Conservation (phyloP, 371 early-diverging fungal genomes). For the Basidiobolus meristosporus region DNA sequence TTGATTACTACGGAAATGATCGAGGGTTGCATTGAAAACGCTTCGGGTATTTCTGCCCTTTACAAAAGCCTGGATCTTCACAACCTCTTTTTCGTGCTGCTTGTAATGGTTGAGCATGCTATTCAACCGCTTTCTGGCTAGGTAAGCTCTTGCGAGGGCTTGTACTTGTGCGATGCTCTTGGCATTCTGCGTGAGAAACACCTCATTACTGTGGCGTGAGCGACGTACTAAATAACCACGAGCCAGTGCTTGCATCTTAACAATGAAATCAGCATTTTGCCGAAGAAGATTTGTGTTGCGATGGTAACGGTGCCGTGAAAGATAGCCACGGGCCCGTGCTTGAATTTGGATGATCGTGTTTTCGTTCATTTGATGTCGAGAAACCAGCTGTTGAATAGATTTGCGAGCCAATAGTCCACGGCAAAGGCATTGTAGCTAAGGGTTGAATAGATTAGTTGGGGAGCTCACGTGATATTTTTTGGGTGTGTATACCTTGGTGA, state of each 20-base stretch:
- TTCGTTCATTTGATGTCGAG: background rate
- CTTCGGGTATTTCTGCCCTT: too few species aligned
- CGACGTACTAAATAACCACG: background rate
- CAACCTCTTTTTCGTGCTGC: background rate
- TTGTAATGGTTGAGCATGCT: background rate
- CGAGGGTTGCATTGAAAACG: too few species aligned
- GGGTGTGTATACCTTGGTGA: too few species aligned
- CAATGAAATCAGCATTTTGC: background rate
- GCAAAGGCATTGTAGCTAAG: background rate
- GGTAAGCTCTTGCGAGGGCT: background rate
- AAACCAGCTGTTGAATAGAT: background rate
- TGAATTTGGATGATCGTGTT: background rate
- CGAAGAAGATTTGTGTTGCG: background rate
- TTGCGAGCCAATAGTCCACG: background rate
- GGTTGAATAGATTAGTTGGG: too few species aligned
- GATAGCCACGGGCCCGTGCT: slow-evolving; percentile 1
- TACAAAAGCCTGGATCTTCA: background rate
- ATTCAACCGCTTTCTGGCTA: background rate
- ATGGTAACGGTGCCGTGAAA: background rate
- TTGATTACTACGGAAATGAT: slow-evolving; percentile 9
- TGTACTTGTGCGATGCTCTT: background rate
- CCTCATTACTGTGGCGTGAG: background rate
- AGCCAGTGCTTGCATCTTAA: background rate
- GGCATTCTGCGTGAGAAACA: background rate
- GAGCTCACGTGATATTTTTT: too few species aligned